Base-by-base conservation (phyloP, 352 stramenopile genomes). In the Aphanomyces euteiches region DNA sequence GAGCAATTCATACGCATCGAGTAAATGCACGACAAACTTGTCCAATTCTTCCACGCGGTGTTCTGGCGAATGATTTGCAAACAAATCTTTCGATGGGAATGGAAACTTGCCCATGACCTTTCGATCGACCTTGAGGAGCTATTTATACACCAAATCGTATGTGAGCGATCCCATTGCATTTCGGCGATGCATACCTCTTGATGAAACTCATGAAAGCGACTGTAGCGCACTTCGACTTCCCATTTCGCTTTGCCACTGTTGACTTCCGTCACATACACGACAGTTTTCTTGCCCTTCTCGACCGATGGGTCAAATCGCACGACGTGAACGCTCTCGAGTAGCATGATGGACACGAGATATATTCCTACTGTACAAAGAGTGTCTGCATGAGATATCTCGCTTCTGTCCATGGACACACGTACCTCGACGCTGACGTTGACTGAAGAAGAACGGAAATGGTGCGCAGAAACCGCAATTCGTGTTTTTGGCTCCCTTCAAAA, bases 61-160 rank as follows among this genome's bases (percentile, higher is more conserved):
- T n/a, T 70, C 34, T 10, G 64, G 64, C 36, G 64, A 70, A 12
- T 70, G 43, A 21, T 70, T 70, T 15, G 43, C 28, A 41, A 70
- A 70, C n/a, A 70, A 61, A 19, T 54, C 53, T 41, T 70, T 70
- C n/a, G 28, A 39, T 2, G 64, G 64, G 47, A 70, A 70, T 6
- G 64, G 64, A n/a, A 70, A 50, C 43, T 70, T 61, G 47, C 12
- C 17, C 13, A 70, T 37, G n/a, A 54, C 53, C 3, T 70, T 70
- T 7, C 53, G 53, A 43, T 70, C 64, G 4, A 36, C 36, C 47
- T 70, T 70, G 36, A 54, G 28, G n/a, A 70, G 40, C 39, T 54
- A 40, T 19, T 41, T 17, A 19, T 28, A 61, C 1, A 17, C 13
- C 45, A 1, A n/a, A 19, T n/a, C 13, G 13, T 19, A 53, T 53